Evolutionary conservation across 139 green algal species (phyloP).

Genomic region (Marvania coccoides): DNA sequence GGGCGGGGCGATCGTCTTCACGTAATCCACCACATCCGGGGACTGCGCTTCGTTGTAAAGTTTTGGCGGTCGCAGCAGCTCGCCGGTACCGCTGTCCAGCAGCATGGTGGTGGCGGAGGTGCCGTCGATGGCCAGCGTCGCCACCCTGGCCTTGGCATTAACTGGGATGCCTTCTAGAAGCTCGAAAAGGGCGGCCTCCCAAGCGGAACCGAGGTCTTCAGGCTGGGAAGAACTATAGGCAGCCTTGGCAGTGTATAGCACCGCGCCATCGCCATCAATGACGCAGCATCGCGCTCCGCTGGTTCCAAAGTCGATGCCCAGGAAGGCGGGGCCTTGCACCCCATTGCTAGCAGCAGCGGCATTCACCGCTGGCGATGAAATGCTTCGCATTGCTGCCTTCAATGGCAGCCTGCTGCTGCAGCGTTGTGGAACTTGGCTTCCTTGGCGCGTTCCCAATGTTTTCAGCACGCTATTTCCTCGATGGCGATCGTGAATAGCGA

Average conservation of each 20-base stretch:
- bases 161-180: constrained; percentile 30
- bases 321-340: constrained; percentile 32
- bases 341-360: too few relatives aligned
- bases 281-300: constrained; percentile 66
- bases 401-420: too few relatives aligned
- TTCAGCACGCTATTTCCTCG: too few relatives aligned
- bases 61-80: constrained; percentile 46
- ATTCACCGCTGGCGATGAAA: too few relatives aligned
- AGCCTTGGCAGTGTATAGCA: background rate
- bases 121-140: constrained; percentile 70
- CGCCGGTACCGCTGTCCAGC: constrained; percentile 47
- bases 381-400: too few relatives aligned
- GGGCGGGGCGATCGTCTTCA: constrained; percentile 58
- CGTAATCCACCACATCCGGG: constrained; percentile 15
- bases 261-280: constrained; percentile 55
- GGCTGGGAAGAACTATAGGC: background rate
- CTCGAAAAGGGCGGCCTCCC: constrained; percentile 29
- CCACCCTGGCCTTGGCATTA: constrained; percentile 5
- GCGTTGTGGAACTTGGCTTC: too few relatives aligned
- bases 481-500: too few relatives aligned
- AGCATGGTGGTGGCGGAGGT: constrained; percentile 83
- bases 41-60: constrained; percentile 75
- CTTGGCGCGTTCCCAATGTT: too few relatives aligned
- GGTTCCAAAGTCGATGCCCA: constrained; percentile 89
- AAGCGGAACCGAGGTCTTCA: background rate